Base-by-base conservation (phyloP, 768 basidiomycete genomes). In the Lentinus brumalis region DNA sequence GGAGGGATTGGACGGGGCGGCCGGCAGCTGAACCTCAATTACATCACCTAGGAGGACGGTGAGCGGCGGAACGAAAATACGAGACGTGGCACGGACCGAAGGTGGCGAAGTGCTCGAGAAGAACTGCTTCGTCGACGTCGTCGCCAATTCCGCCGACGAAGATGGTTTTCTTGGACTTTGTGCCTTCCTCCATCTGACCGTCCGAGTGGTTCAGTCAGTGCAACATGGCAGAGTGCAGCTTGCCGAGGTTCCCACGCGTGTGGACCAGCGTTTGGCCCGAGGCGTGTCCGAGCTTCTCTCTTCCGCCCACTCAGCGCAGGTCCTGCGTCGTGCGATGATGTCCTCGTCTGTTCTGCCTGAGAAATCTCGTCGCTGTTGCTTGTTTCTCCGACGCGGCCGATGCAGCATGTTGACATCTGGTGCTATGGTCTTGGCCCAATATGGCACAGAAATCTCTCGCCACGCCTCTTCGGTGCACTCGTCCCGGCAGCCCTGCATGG, bases 21-120 rank as follows among this genome's bases (percentile, higher is more conserved):
- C 79, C 35, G 96, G 96, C 45, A 98, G 77, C 67, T 94, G 91
- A 21, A 98, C 88, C 71, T 97, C 94, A 59, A 97, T 85, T 59
- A 98, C 86, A 71, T 97, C 96, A 45, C 94, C 94, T 96, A 74
- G 56, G 31, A 29, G 45, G 57, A 31, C 59, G 49, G 30, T 35
- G 42, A 38, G 50, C 51, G 21, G 50, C 9, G 40, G 32, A 52
- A 62, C 12, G 42, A 56, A 26, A 29, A 47, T 50, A 21, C 35
- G 31, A 53, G 50, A 59, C n/a, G 50, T 26, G 50, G 50, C 41
- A 67, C 86, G 54, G 69, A 94, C 96, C 96, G 74, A 98, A 98
- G 5, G 91, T 86, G 21, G 89, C 84, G 75, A 98, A 98, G 21
- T 80, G 80, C 64, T 95, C 85, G 70, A 94, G 83, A 32, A 98